Evolutionary conservation across 306 rosid species (phyloP).

Genomic region (Luffa acutangula): DNA sequence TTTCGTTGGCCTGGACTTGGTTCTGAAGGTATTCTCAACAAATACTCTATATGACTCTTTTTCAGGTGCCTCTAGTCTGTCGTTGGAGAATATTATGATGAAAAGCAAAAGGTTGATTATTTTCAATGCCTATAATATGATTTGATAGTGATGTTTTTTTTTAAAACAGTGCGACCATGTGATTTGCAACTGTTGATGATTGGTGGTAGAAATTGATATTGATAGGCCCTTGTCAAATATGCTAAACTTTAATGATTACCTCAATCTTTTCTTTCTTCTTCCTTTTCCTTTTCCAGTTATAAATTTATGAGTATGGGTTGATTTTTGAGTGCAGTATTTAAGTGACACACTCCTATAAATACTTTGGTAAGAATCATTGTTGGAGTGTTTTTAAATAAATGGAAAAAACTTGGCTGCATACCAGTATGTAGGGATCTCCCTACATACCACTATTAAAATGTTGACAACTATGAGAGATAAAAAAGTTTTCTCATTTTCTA

Average conservation of each 20-base stretch:
- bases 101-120: not conserved
- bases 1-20: constrained; percentile 66
- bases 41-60: not conserved
- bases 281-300: not conserved
- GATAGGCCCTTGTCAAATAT: not conserved
- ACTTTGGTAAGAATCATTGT: too few species aligned
- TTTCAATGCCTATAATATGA: not conserved
- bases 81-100: not conserved
- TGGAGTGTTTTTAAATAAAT: too few species aligned
- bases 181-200: not conserved
- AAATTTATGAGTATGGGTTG: not conserved
- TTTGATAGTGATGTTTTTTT: not conserved
- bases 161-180: too few species aligned
- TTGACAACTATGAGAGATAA: too few species aligned
- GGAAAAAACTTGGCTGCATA: too few species aligned
- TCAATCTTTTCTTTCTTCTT: not conserved
- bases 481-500: too few species aligned
- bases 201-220: not conserved
- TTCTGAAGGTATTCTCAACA: constrained; percentile 49
- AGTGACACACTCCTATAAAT: not conserved
- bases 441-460: too few species aligned
- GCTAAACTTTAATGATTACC: not conserved
- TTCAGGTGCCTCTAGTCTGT: not conserved
- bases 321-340: not conserved
- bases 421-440: too few species aligned